phyloP scores from a whole-genome alignment of 2,329 filamentous ascomycete species.

The Stagonosporopsis chrysanthemi region DNA sequence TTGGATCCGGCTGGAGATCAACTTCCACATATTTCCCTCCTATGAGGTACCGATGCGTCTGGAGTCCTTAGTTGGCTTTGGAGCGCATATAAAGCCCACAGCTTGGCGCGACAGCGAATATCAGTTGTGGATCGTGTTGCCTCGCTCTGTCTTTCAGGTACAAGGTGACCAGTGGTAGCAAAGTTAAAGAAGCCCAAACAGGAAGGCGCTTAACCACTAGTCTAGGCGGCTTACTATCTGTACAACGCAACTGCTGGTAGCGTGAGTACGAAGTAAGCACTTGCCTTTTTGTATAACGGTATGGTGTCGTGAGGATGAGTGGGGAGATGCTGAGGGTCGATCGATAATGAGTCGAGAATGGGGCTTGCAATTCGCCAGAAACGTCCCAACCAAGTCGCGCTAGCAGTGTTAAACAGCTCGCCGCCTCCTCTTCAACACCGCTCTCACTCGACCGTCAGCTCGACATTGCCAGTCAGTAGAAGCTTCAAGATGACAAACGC shows the following conservation, averaged over 20 bases:
- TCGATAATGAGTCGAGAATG: neutral
- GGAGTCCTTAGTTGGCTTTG: neutral
- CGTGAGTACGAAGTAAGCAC: neutral
- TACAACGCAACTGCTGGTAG: neutral
- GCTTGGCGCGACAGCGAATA: constrained; percentile 2
- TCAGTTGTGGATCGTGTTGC: neutral
- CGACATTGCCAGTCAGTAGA: neutral
- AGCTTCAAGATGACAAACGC: constrained; percentile 6
- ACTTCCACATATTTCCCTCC: neutral
- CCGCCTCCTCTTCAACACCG: neutral
- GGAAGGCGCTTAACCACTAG: neutral
- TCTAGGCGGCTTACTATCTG: neutral
- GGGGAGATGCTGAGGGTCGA: neutral
- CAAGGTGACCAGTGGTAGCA: neutral
- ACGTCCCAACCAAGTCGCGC: neutral
- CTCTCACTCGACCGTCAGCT: neutral
- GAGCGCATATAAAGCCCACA: neutral
- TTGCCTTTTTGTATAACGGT: neutral
- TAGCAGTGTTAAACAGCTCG: neutral
- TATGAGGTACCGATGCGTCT: neutral
- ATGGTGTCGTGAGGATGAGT: neutral
- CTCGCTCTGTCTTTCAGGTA: neutral
- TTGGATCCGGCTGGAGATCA: neutral
- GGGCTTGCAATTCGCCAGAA: neutral
- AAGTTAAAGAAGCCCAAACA: neutral